Conservation (phyloP, 768 basidiomycete genomes). For the Mycena metata region DNA sequence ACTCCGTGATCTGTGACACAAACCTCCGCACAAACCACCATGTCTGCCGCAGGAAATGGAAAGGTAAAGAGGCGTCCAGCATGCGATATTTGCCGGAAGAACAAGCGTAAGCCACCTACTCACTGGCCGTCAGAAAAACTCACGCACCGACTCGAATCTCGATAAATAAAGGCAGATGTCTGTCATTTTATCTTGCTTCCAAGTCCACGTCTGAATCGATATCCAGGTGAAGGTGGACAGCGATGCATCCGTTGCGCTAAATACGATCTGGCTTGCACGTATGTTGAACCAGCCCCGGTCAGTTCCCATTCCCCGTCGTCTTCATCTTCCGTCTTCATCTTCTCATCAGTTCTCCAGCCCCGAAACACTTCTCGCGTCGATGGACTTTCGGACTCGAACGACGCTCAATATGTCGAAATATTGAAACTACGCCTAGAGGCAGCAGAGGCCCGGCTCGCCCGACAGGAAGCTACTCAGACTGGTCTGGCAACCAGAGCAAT, state of each 20-base stretch:
- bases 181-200: not conserved
- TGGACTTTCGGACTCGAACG: not conserved
- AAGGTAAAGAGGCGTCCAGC: not conserved
- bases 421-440: not conserved
- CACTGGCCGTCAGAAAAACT: too few species aligned
- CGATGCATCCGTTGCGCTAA: not conserved
- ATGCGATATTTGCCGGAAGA: slow-evolving; percentile 2
- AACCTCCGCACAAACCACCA: not conserved
- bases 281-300: not conserved
- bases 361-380: not conserved
- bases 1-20: too few species aligned
- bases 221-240: not conserved
- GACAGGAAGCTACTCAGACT: not conserved
- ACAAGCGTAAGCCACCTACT: not conserved
- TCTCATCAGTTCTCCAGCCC: not conserved
- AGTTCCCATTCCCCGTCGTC: too few species aligned
- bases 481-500: not conserved
- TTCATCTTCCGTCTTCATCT: not conserved
- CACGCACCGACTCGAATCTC: too few species aligned
- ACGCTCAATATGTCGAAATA: not conserved
- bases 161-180: not conserved
- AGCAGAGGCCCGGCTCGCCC: not conserved
- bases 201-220: not conserved
- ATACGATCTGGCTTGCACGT: not conserved
- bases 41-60: not conserved